Base-by-base conservation (phyloP, 2,329 filamentous ascomycete genomes). In the Pyricularia sp. region DNA sequence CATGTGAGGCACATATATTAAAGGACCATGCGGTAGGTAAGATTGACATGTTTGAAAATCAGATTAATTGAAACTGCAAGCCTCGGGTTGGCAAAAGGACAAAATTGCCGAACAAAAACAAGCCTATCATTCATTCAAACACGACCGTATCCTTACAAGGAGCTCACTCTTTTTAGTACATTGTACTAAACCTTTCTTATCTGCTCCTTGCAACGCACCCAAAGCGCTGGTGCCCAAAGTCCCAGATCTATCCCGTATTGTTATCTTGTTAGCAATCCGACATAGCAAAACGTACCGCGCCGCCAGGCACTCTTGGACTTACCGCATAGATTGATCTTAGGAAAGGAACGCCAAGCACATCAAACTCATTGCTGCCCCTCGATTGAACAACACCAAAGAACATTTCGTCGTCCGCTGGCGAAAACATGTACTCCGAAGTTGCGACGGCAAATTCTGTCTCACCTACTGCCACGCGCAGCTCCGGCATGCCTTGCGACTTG, bases 301-400 rank as follows among this genome's bases (percentile, higher is more conserved):
- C 58, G 26, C 9, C 58, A 23, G n/a, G 9, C 55, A 59, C 14
- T 55, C 50, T 59, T 70, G 31, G 66, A 80, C 84, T 79, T 75
- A 87, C 84, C 69, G 85, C 87, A 74, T 91, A 91, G 69, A 90
- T 80, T 28, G 82, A 85, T 80, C 89, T 90, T 76, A 91, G 76
- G 74, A 88, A 89, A 1, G 84, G 84, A 72, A 86, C 87, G 5
- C 88, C 89, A 20, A 89, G 79, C 64, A 91, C 89, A 74, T 90
- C 88, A 72, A 90, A 88, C 2, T 78, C 74, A 75, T 85, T 79
- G 68, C 79, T 77, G 3, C 88, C 88, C 61, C 87, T 83, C 66
- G 84, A 88, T 79, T 92, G 88, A 36, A 91, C 86, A 2, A 86
- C 88, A 6, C 89, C 89, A 74, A 88, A 91, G 73, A 84, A 82